Evolutionary conservation across 2,329 filamentous ascomycete genomes (phyloP).

Genomic region (Metarhizium rileyi): DNA sequence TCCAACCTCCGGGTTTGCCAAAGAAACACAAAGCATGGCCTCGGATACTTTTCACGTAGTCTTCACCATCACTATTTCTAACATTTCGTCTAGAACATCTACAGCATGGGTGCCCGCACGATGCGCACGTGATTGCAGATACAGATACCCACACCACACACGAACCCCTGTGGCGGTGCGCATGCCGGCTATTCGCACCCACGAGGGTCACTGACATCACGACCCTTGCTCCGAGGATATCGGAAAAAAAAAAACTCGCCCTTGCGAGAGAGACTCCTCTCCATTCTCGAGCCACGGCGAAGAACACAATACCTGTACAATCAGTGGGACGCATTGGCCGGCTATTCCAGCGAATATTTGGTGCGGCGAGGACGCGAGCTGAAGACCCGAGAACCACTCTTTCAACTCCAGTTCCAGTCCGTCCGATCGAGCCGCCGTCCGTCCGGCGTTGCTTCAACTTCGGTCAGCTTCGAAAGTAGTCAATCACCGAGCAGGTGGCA

Average conservation of each 20-base stretch:
- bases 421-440: neutral
- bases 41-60: neutral
- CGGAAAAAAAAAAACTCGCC: constrained; percentile 1
- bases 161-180: neutral
- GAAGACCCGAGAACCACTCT: neutral
- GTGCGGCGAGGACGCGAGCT: neutral
- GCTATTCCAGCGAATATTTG: neutral
- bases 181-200: neutral
- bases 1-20: neutral
- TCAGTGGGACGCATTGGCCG: neutral
- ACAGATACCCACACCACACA: neutral
- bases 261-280: neutral
- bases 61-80: neutral
- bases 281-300: neutral
- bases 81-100: neutral
- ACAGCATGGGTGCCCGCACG: neutral
- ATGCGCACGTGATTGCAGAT: neutral
- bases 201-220: neutral
- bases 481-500: neutral
- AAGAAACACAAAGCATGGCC: neutral
- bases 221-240: neutral
- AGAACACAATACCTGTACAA: neutral
- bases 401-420: neutral
- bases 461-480: neutral
- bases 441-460: neutral